Percentiles rank a stretch among this genome's conserved stretches.
phyloP scores from a whole-genome alignment of 306 rosid genomes.

The Comarum palustre region DNA sequence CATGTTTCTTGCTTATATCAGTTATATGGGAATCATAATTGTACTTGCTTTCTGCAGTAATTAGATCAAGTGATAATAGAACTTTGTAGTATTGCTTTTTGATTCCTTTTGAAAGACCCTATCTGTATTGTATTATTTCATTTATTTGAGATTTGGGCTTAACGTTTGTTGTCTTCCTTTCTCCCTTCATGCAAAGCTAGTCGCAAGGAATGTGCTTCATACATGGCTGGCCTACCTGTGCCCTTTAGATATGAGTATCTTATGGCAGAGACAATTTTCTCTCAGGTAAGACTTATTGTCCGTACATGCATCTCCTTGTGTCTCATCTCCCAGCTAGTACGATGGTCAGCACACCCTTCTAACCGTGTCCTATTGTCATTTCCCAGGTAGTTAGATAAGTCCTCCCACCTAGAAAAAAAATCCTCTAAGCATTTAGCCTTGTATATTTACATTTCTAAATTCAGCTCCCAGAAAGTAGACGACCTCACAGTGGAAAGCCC shows the following conservation, averaged over 20 bases:
- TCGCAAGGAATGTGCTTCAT: conserved; percentile 98
- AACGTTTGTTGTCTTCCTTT: conserved; percentile 36
- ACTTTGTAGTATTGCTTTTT: background rate
- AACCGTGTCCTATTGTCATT: background rate
- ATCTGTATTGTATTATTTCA: background rate
- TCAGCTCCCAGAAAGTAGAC: background rate
- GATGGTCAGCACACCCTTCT: background rate
- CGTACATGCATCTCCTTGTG: background rate
- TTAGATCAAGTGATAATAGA: background rate
- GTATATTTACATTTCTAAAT: background rate
- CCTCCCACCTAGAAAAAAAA: background rate
- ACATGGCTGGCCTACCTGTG: conserved; percentile 93
- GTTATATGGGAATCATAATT: background rate
- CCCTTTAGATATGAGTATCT: conserved; percentile 93
- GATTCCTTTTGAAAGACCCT: background rate
- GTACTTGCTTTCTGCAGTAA: background rate
- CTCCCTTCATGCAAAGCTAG: conserved; percentile 89
- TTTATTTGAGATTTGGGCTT: conserved; percentile 15
- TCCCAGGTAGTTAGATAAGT: background rate
- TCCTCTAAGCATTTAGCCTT: background rate
- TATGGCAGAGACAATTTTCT: conserved; percentile 99
- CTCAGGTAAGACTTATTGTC: conserved; percentile 57
- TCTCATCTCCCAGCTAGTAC: background rate
- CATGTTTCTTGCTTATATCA: background rate
- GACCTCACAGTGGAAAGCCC: background rate